Evolutionary conservation across 768 basidiomycete genomes (phyloP).

Genomic region (Pholiota molesta): DNA sequence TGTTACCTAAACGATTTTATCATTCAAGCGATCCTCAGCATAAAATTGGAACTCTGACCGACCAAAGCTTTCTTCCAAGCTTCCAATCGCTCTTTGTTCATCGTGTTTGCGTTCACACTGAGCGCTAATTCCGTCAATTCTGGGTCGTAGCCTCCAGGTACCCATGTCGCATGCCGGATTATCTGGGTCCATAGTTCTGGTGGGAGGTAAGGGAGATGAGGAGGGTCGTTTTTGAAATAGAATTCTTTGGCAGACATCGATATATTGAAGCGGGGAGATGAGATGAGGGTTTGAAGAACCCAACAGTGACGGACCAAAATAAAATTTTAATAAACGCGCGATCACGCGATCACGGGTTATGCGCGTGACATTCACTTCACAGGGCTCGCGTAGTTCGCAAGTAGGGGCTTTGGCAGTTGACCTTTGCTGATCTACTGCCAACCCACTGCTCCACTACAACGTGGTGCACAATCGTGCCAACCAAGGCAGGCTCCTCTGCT

Average conservation of each 20-base stretch:
- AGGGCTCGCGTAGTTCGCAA: too few species aligned
- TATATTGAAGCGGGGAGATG: background rate
- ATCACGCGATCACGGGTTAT: background rate
- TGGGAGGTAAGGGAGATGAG: slow-evolving; percentile 22
- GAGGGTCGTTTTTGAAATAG: slow-evolving; percentile 9
- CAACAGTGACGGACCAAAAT: too few species aligned
- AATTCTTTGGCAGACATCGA: slow-evolving; percentile 25
- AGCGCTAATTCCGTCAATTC: slow-evolving; percentile 9
- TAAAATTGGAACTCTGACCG: slow-evolving; percentile 1
- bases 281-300: background rate
- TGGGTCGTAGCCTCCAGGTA: slow-evolving; percentile 23
- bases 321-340: too few species aligned
- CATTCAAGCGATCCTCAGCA: background rate
- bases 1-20: slow-evolving; percentile 17
- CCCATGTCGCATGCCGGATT: slow-evolving; percentile 29
- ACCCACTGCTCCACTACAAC: too few species aligned
- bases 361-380: background rate
- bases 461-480: too few species aligned
- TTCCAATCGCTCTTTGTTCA: slow-evolving; percentile 16
- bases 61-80: slow-evolving; percentile 27
- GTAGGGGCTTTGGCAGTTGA: too few species aligned
- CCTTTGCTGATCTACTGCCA: too few species aligned
- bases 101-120: slow-evolving; percentile 15
- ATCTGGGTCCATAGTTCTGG: slow-evolving; percentile 32
- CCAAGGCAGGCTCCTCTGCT: too few species aligned